Base-by-base conservation (phyloP, 495 filamentous ascomycete species). In the Glarea lozoyensis region DNA sequence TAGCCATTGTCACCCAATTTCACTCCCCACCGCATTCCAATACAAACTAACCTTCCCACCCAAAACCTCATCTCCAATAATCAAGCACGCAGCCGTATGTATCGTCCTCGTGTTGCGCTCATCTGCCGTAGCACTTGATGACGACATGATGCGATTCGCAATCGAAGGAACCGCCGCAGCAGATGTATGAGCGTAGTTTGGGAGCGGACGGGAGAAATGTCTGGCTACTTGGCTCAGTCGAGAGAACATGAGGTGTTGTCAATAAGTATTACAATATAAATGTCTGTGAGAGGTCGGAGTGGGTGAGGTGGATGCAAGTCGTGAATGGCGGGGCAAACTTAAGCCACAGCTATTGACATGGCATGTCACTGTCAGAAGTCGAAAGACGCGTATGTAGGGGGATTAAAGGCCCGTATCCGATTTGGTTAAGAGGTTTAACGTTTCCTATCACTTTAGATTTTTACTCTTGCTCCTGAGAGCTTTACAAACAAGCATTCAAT, bases 51-150 rank as follows among this genome's bases (percentile, higher is more conserved):
- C 90, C 82, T 98, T 98, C 48, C 92, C 92, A n/a, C 86, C 87
- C 2, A 98, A 72, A 3, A 98, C 86, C 58, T 98, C 92, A 63
- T 98, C 90, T 16, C 92, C 92, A 51, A 98, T 98, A 49, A 98
- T 88, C 35, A 98, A 65, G 57, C 88, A 94, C 45, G 85, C 92
- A 21, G 92, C 92, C 37, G 90, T 96, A 56, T 88, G 78, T 45
- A 94, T 92, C 44, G 70, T 77, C 37, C 68, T 70, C 51, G 72
- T 73, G 38, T 68, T 68, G 44, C 70, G 62, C 48, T 76, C 69
- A 21, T 66, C 59, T 11, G 66, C 65, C 45, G 69, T 59, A 19
- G 59, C 55, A 46, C 64, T 60, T 67, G 68, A 73, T 64, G 75
- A 70, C 70, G 83, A 84, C 48, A 70, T 58, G 43, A 54, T 32